Percentiles rank a stretch among this genome's conserved stretches.
phyloP scores from a whole-genome alignment of 75 land plant genomes.

The Pinus albicaulis region DNA sequence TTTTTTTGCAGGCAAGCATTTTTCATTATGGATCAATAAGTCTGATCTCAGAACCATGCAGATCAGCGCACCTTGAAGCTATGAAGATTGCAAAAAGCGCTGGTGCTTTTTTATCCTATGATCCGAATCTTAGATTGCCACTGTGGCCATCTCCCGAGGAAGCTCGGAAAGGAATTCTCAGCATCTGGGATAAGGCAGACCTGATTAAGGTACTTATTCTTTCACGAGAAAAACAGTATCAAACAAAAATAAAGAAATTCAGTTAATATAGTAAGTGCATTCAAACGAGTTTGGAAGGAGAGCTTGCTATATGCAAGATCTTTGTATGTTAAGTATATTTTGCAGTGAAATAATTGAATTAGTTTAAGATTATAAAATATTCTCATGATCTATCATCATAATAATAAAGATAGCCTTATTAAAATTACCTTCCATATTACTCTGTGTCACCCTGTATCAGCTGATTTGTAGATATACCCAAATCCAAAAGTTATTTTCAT shows the following conservation, averaged over 20 bases:
- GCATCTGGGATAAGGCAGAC: constrained; percentile 62
- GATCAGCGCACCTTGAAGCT: constrained; percentile 49
- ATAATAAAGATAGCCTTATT: too few species aligned
- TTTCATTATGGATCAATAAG: constrained; percentile 67
- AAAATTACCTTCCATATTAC: too few species aligned
- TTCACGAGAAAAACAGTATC: not conserved
- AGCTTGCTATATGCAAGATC: constrained; percentile 84
- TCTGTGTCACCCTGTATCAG: constrained; percentile 11
- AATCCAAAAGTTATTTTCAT: constrained; percentile 76
- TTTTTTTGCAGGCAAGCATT: constrained; percentile 18
- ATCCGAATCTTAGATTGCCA: constrained; percentile 52
- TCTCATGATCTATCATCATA: too few species aligned
- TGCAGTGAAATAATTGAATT: constrained; percentile 12
- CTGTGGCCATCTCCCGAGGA: constrained; percentile 55
- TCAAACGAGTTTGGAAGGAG: constrained; percentile 65
- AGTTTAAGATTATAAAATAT: too few species aligned
- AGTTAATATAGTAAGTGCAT: constrained; percentile 36
- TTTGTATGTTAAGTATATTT: too few species aligned
- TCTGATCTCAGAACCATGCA: constrained; percentile 41
- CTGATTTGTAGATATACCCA: constrained; percentile 20
- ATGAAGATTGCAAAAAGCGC: constrained; percentile 31
- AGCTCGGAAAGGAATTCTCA: constrained; percentile 46
- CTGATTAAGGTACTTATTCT: constrained; percentile 37
- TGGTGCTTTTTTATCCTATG: constrained; percentile 55
- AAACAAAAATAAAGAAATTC: too few species aligned